Conservation (phyloP, 257 asterid genomes). For the Rhazya stricta region DNA sequence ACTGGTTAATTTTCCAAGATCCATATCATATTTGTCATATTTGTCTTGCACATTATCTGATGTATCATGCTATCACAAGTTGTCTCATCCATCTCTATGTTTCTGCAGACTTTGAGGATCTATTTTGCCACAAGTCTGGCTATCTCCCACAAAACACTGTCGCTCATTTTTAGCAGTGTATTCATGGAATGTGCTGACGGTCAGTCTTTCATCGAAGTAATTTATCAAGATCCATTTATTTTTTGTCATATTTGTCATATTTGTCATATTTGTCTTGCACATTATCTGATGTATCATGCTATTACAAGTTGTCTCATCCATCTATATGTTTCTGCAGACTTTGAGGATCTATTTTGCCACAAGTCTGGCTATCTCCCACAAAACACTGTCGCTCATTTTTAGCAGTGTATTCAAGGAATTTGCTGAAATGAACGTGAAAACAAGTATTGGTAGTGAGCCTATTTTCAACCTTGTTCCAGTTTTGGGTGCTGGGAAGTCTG, state of each 20-base stretch:
- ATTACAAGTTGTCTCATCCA: conserved; percentile 7
- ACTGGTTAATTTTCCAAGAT: background rate
- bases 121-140: conserved; percentile 41
- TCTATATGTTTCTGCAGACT: conserved; percentile 42
- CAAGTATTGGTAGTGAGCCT: conserved; percentile 28
- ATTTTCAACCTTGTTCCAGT: conserved; percentile 71
- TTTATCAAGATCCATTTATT: too few species aligned
- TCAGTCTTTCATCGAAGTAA: too few species aligned
- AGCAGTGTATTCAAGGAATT: conserved; percentile 48
- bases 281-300: too few species aligned
- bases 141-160: conserved; percentile 43
- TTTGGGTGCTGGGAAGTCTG: conserved; percentile 65
- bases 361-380: conserved; percentile 37
- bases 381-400: conserved; percentile 42
- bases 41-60: background rate
- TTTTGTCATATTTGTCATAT: too few species aligned
- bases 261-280: too few species aligned
- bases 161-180: conserved; percentile 40
- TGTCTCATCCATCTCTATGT: conserved; percentile 16
- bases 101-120: conserved; percentile 68
- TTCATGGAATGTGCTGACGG: conserved; percentile 50
- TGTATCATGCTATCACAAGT: background rate
- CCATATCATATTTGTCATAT: too few species aligned
- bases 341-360: conserved; percentile 64
- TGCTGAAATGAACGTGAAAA: conserved; percentile 36